A percentile compares a stretch with the other conserved stretches of the same genome.
phyloP scores from a whole-genome alignment of 2,329 filamentous ascomycete genomes.

The Ascomycota sp. region DNA sequence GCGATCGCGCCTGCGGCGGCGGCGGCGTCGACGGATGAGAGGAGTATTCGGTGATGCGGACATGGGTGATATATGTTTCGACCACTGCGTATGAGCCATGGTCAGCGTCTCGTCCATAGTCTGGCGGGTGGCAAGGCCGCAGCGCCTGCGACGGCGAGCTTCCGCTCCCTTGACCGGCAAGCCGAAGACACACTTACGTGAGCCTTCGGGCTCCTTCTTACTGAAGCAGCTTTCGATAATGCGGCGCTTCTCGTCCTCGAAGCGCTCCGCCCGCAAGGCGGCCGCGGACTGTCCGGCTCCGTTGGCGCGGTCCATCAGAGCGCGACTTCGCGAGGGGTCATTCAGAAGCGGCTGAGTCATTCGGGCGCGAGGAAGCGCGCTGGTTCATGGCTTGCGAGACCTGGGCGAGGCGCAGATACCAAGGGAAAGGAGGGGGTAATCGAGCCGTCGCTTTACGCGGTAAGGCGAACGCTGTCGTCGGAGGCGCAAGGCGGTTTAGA shows the following conservation, averaged over 20 bases:
- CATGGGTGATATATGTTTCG: conserved; percentile 96
- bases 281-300: conserved; percentile 14
- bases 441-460: neutral
- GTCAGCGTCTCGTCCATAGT: conserved; percentile 3
- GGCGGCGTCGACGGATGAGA: conserved; percentile 66
- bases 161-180: neutral
- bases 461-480: neutral
- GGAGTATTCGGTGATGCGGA: conserved; percentile 74
- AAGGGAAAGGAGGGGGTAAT: neutral
- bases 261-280: conserved; percentile 48
- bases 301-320: conserved; percentile 19
- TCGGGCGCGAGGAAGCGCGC: conserved; percentile 1
- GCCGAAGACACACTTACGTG: conserved; percentile 36
- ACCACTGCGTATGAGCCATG: conserved; percentile 9
- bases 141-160: too few species aligned
- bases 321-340: conserved; percentile 3
- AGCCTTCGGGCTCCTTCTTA: conserved; percentile 74
- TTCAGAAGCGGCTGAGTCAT: conserved; percentile 3
- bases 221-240: conserved; percentile 90
- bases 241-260: conserved; percentile 89
- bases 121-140: neutral
- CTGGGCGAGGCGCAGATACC: neutral
- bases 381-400: conserved; percentile 2
- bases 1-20: conserved; percentile 50
- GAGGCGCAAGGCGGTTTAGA: too few species aligned